Conservation (phyloP, 1,284 basidiomycete genomes). For the Xerocomus minutiporus region DNA sequence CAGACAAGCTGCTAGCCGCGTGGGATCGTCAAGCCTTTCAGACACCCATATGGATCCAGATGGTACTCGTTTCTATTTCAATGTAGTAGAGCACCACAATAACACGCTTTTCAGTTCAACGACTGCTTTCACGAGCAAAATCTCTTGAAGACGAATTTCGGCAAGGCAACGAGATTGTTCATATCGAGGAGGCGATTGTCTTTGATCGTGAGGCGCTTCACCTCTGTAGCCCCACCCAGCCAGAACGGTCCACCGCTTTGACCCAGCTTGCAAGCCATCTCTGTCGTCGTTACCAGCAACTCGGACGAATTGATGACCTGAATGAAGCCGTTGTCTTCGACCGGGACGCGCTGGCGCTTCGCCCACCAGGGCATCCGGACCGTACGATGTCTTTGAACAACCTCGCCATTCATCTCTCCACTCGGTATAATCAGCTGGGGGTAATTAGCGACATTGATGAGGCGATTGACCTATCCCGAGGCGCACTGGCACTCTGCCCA, state of each 20-base stretch:
- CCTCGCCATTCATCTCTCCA: neutral
- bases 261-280: neutral
- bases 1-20: no score
- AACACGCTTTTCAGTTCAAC: no score
- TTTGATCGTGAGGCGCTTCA: neutral
- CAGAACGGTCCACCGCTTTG: neutral
- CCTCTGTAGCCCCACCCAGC: neutral
- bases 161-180: no score
- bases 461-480: no score
- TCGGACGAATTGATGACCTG: neutral
- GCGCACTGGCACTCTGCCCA: no score
- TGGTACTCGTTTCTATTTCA: no score
- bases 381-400: neutral
- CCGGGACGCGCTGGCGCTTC: neutral
- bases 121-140: no score
- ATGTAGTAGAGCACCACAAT: no score
- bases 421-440: neutral
- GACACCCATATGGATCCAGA: no score
- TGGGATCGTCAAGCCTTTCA: no score
- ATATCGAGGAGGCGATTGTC: neutral
- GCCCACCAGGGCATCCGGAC: neutral
- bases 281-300: neutral
- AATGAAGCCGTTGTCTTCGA: neutral
- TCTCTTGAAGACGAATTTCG: no score
- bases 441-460: no score